Evolutionary conservation across 352 stramenopile species (phyloP), one percentile per base, ranked within the genome.

Genomic region (Pythium aphanidermatum): DNA sequence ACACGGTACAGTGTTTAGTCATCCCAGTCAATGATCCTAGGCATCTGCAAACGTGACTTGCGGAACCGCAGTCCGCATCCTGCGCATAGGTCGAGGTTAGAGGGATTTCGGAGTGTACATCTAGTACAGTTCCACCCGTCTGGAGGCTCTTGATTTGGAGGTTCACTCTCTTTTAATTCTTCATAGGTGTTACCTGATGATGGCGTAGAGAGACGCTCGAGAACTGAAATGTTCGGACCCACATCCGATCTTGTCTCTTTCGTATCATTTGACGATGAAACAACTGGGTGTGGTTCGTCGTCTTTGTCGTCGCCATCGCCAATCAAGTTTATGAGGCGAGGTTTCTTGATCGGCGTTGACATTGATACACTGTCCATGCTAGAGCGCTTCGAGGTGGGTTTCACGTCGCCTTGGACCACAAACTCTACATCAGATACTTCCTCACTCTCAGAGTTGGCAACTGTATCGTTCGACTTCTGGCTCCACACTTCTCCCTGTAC

Each of bases 61-160:
- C 76, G 72, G 44, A 85, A 87, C 14, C 76, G 74, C 40, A 86
- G 60, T 0, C 79, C 75, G 36, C 82, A 94, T 16, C 79, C 75
- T 44, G 55, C 60, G 40, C 82, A 94, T 25, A 63, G 69, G 21
- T 83, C 56, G 32, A 61, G 79, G 7, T 53, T 65, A 20, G 63
- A 41, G 13, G 73, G 63, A 38, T 94, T 94, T 35, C 78, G 63
- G 47, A 94, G 63, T 9, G 79, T 94, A 51, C 82, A 94, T 28
- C 82, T 73, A 32, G 55, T 73, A 46, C 82, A 94, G 47, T 60
- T 86, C 79, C 79, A 94, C 0, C 16, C 34, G 12, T 53, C 42
- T 50, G 35, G n/a, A 12, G 36, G 21, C 2, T 53, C 28, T 14
- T 60, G 19, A 13, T 60, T 39, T 9, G 51, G 44, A 29, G 49